Evolutionary conservation across 495 filamentous ascomycete species (phyloP).

Genomic region (Penicillium macrosclerotiorum): DNA sequence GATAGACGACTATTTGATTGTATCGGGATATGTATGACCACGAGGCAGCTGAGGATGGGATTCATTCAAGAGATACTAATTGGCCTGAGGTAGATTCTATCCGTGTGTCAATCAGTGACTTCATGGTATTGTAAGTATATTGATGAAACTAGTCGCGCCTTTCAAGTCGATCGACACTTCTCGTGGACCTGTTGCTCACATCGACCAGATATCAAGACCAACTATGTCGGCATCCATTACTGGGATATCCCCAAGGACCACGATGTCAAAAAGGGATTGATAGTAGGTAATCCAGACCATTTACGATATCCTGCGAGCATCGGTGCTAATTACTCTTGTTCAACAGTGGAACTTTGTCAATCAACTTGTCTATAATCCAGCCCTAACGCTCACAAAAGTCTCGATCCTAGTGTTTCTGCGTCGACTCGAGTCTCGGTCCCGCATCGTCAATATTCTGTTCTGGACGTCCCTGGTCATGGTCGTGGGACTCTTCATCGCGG

Average conservation of each 20-base stretch:
- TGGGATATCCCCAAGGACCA: conserved; percentile 39
- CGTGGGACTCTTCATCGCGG: conserved; percentile 49
- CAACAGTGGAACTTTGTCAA: conserved; percentile 47
- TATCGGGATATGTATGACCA: conserved; percentile 23
- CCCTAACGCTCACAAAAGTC: conserved; percentile 58
- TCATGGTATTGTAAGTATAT: conserved; percentile 30
- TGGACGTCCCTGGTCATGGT: conserved; percentile 46
- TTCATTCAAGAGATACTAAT: conserved; percentile 1
- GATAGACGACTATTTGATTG: conserved; percentile 27
- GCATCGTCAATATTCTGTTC: conserved; percentile 37
- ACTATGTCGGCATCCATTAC: conserved; percentile 49
- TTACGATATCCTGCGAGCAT: background rate
- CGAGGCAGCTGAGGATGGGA: no score
- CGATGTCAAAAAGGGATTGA: conserved; percentile 14
- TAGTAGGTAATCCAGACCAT: conserved; percentile 24
- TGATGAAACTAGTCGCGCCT: no score
- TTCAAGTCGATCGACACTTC: no score
- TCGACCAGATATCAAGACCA: conserved; percentile 49
- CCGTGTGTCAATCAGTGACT: conserved; percentile 23
- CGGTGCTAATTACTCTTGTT: background rate
- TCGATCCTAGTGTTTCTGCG: conserved; percentile 53
- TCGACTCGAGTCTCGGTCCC: conserved; percentile 40
- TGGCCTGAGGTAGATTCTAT: conserved; percentile 14
- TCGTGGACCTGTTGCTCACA: no score
- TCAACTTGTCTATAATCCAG: conserved; percentile 63